A percentile compares a stretch with the other conserved stretches of the same genome.
Conservation (phyloP, 768 basidiomycete genomes). For the Collybia sordida region DNA sequence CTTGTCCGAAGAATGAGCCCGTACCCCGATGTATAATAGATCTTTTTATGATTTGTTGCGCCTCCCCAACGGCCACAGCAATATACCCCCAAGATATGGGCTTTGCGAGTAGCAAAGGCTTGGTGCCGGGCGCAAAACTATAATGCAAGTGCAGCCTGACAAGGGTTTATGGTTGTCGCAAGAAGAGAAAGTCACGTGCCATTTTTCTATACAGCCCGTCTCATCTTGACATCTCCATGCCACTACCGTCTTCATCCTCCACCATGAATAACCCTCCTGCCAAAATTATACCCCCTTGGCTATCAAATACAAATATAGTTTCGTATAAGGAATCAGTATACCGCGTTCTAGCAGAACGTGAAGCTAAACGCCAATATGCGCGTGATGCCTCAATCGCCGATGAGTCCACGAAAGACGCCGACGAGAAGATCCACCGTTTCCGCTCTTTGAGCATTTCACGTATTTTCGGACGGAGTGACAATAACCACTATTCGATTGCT, state of each 20-base stretch:
- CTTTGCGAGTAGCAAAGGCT: too few relatives aligned
- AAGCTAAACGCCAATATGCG: constrained; percentile 12
- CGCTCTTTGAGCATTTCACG: not conserved
- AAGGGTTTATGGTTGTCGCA: not conserved
- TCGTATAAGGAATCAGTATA: constrained; percentile 8
- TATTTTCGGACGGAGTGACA: not conserved
- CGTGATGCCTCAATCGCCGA: constrained; percentile 7
- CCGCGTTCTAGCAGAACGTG: constrained; percentile 9
- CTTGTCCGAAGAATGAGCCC: constrained; percentile 1
- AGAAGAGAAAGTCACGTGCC: too few relatives aligned
- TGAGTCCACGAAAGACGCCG: too few relatives aligned
- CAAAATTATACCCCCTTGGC: constrained; percentile 11
- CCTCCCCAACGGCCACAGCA: too few relatives aligned
- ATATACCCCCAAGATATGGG: too few relatives aligned
- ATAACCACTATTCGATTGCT: constrained; percentile 56
- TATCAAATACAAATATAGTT: constrained; percentile 5
- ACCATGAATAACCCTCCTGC: not conserved
- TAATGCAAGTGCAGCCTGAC: not conserved
- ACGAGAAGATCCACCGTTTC: not conserved
- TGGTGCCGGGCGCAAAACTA: not conserved
- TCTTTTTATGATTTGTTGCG: too few relatives aligned
- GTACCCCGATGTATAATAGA: too few relatives aligned
- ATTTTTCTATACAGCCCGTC: too few relatives aligned
- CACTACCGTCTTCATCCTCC: not conserved
- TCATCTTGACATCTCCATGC: not conserved